phyloP scores from a whole-genome alignment of 2,329 filamentous ascomycete species.

The Aaosphaeria arxii region DNA sequence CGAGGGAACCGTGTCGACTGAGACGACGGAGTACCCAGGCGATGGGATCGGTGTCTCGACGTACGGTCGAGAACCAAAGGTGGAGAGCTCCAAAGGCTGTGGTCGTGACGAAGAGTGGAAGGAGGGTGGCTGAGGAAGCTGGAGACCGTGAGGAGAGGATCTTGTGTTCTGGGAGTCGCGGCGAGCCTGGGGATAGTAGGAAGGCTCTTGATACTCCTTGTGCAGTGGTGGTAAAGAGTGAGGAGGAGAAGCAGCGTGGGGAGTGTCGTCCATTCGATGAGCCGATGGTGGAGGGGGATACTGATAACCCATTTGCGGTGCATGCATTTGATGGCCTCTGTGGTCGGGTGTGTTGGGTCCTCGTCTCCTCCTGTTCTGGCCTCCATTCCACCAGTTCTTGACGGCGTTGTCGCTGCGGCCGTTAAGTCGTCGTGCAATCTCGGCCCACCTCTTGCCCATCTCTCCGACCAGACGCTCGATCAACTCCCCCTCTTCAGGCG shows the following conservation, averaged over 20 bases:
- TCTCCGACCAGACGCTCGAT: slow-evolving; percentile 76
- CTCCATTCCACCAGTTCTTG: slow-evolving; percentile 98
- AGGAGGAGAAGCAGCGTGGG: slow-evolving; percentile 1
- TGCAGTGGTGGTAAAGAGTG: slow-evolving; percentile 16
- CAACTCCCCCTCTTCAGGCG: slow-evolving; percentile 67
- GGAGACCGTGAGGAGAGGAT: slow-evolving; percentile 24
- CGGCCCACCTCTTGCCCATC: slow-evolving; percentile 87
- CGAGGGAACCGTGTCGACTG: slow-evolving; percentile 63
- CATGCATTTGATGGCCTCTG: slow-evolving; percentile 22
- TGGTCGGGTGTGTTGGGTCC: slow-evolving; percentile 33
- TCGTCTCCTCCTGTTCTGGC: slow-evolving; percentile 71
- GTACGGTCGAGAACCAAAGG: slow-evolving; percentile 19
- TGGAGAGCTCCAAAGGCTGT: slow-evolving; percentile 28
- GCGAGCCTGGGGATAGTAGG: slow-evolving; percentile 23
- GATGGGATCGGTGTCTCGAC: slow-evolving; percentile 62
- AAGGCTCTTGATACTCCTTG: slow-evolving; percentile 5
- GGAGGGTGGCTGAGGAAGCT: slow-evolving; percentile 31
- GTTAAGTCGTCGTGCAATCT: slow-evolving; percentile 78
- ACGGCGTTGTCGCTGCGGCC: slow-evolving; percentile 92
- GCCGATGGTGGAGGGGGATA: slow-evolving; percentile 21
- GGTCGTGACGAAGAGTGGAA: slow-evolving; percentile 32
- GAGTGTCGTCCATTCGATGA: slow-evolving; percentile 21
- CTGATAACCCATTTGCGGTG: slow-evolving; percentile 30
- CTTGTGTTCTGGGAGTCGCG: slow-evolving; percentile 25
- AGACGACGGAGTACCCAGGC: slow-evolving; percentile 62